Conservation (phyloP, 305 asterid genomes). For the Fraxinus floribunda region DNA sequence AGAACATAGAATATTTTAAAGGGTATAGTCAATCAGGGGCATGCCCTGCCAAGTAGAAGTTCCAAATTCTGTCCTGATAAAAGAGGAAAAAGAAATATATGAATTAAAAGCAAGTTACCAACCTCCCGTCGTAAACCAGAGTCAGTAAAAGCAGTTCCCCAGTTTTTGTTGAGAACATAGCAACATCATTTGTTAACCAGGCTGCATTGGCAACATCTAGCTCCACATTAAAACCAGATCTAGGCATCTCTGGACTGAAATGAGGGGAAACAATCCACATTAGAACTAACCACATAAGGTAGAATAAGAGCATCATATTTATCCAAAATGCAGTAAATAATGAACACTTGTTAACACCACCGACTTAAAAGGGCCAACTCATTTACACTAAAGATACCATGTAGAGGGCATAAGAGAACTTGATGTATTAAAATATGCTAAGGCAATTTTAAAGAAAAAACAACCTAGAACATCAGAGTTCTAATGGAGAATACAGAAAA, state of each 20-base stretch:
- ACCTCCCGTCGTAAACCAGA: conserved; percentile 94
- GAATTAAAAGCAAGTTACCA: conserved; percentile 23
- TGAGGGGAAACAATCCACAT: conserved; percentile 17
- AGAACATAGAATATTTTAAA: not conserved
- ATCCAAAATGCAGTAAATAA: conserved; percentile 10
- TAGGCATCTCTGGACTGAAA: conserved; percentile 82
- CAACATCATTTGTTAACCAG: conserved; percentile 94
- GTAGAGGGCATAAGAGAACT: not conserved
- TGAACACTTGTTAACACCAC: not conserved
- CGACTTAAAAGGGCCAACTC: conserved; percentile 16
- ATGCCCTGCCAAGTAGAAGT: conserved; percentile 3
- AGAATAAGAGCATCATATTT: conserved; percentile 16
- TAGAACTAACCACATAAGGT: conserved; percentile 25
- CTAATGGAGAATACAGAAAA: not conserved
- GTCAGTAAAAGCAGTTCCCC: conserved; percentile 94
- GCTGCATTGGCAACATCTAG: conserved; percentile 91
- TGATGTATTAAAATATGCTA: not conserved
- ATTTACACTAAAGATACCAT: conserved; percentile 1
- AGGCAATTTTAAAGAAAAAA: not conserved
- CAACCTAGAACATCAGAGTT: not conserved
- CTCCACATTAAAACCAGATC: conserved; percentile 78
- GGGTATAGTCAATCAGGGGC: conserved; percentile 10
- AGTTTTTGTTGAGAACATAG: conserved; percentile 81
- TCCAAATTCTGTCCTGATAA: conserved; percentile 3
- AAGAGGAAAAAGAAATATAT: conserved; percentile 4